Conservation (phyloP, 208 protist genomes). For the Acanthamoeba royreba region DNA sequence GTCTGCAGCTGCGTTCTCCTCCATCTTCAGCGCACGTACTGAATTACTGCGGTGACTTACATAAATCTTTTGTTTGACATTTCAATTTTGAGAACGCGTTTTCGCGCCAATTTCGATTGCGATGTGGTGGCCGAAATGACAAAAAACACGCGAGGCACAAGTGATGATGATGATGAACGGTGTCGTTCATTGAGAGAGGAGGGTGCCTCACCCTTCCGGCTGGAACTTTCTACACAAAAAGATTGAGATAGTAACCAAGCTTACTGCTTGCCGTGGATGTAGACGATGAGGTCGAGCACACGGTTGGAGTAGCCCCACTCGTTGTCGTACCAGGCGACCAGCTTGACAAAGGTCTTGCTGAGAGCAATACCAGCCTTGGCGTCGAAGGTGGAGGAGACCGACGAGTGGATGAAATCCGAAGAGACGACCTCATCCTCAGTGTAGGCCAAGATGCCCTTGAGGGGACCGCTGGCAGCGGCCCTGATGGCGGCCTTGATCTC, state of each 20-base stretch:
- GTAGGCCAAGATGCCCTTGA: constrained; percentile 96
- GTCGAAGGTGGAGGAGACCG: constrained; percentile 97
- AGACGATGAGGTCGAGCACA: constrained; percentile 94
- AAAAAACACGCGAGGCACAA: too few species aligned
- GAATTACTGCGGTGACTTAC: too few species aligned
- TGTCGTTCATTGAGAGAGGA: too few species aligned
- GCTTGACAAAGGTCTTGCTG: constrained; percentile 97
- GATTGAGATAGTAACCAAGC: too few species aligned
- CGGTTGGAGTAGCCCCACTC: constrained; percentile 98
- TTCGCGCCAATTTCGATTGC: too few species aligned
- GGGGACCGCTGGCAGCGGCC: constrained; percentile 84
- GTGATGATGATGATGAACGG: too few species aligned
- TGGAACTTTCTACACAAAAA: background rate
- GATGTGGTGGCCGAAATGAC: too few species aligned
- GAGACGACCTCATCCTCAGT: constrained; percentile 98
- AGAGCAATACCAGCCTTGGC: constrained; percentile 94
- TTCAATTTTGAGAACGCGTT: too few species aligned
- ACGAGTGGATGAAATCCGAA: constrained; percentile 95
- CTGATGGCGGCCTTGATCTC: constrained; percentile 95
- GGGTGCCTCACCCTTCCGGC: background rate
- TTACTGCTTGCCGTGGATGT: constrained; percentile 65
- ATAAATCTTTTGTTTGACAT: too few species aligned
- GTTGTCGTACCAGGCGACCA: constrained; percentile 99
- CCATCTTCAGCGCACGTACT: background rate
- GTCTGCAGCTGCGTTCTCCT: background rate